phyloP scores from a whole-genome alignment of 495 filamentous ascomycete species.

The Lasiosphaeria miniovina region DNA sequence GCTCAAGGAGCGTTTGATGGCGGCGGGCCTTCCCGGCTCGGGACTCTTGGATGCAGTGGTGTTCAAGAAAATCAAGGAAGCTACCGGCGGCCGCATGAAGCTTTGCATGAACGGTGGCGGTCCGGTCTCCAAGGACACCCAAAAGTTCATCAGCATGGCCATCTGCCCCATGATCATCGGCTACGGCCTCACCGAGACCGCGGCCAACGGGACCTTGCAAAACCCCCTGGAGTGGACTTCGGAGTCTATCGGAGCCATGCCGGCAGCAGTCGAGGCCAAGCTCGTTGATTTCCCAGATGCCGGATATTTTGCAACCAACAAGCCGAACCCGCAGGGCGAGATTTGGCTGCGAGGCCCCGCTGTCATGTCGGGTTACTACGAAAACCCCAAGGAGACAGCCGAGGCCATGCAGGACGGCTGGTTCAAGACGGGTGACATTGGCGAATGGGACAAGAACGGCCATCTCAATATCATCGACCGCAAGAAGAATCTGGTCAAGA shows the following conservation, averaged over 20 bases:
- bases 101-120: slow-evolving; percentile 86
- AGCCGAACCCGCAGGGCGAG: slow-evolving; percentile 86
- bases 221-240: slow-evolving; percentile 89
- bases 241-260: slow-evolving; percentile 73
- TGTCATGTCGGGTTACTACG: slow-evolving; percentile 70
- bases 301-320: slow-evolving; percentile 82
- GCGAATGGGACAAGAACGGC: slow-evolving; percentile 79
- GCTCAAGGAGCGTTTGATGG: slow-evolving; percentile 77
- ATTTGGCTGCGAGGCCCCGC: slow-evolving; percentile 85
- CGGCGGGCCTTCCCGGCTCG: slow-evolving; percentile 70
- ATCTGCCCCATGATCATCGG: slow-evolving; percentile 86
- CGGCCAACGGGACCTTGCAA: slow-evolving; percentile 89
- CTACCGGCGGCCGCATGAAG: slow-evolving; percentile 77
- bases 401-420: slow-evolving; percentile 74
- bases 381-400: slow-evolving; percentile 82
- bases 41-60: slow-evolving; percentile 71
- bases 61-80: slow-evolving; percentile 90
- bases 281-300: slow-evolving; percentile 94
- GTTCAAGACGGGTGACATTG: slow-evolving; percentile 96
- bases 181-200: slow-evolving; percentile 95
- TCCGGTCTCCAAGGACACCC: slow-evolving; percentile 81
- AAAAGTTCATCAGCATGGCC: slow-evolving; percentile 83
- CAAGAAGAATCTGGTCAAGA: slow-evolving; percentile 99
- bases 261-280: slow-evolving; percentile 84
- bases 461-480: slow-evolving; percentile 89